Conservation (phyloP, 345 rosid genomes). For the Barbarea vulgaris region DNA sequence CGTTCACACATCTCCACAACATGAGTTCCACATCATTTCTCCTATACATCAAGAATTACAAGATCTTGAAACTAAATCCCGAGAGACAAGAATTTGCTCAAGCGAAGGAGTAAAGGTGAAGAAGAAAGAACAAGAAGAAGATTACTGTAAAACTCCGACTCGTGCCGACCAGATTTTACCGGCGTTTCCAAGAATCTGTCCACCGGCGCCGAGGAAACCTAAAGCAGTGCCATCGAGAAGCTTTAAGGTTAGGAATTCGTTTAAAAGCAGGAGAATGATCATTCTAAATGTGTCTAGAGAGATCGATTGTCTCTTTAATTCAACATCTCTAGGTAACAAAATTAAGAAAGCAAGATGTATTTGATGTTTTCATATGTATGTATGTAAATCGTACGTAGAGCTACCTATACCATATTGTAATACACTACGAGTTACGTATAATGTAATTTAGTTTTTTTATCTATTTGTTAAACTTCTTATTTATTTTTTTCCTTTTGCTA, state of each 20-base stretch:
- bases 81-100: not conserved
- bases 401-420: conserved; percentile 27
- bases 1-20: conserved; percentile 7
- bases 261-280: conserved; percentile 35
- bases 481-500: not conserved
- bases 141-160: conserved; percentile 58
- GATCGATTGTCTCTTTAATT: conserved; percentile 56
- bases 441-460: conserved; percentile 8
- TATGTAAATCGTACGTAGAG: conserved; percentile 25
- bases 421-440: conserved; percentile 21
- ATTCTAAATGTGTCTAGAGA: conserved; percentile 68
- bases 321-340: conserved; percentile 47
- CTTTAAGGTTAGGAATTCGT: conserved; percentile 31
- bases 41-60: conserved; percentile 19
- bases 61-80: conserved; percentile 15
- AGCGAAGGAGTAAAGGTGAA: not conserved
- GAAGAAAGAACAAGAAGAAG: conserved; percentile 27
- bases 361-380: conserved; percentile 27
- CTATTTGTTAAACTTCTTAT: not conserved
- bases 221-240: conserved; percentile 47
- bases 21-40: not conserved
- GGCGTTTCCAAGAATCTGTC: conserved; percentile 46
- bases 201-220: conserved; percentile 90
- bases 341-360: conserved; percentile 54
- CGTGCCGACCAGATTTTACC: conserved; percentile 55